A percentile compares a stretch with the other conserved stretches of the same genome.
Conservation (phyloP, 805 yeast species). For the Wickerhamomyces rabaulensis region DNA sequence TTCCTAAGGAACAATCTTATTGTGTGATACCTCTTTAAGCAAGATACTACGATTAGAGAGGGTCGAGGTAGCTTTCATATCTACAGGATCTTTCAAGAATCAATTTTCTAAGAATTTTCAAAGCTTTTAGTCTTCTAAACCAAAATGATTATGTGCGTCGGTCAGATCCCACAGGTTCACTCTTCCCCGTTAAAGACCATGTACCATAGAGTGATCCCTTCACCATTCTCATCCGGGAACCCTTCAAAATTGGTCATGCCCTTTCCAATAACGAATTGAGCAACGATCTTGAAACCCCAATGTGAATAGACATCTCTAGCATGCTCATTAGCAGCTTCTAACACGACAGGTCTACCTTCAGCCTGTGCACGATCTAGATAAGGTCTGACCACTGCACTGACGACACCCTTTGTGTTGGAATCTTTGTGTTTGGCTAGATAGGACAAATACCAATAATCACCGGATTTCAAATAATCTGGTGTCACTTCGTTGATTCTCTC, state of each 20-base stretch:
- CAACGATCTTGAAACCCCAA: conserved; percentile 15
- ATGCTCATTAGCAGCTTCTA: conserved; percentile 16
- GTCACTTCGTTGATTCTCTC: background rate
- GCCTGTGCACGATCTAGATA: conserved; percentile 11
- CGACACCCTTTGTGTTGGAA: conserved; percentile 9
- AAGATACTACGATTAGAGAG: too few relatives aligned
- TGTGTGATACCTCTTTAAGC: too few relatives aligned
- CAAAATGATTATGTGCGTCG: too few relatives aligned
- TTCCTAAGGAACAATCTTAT: too few relatives aligned
- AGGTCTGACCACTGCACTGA: conserved; percentile 17
- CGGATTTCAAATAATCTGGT: conserved; percentile 6
- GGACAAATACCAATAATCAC: conserved; percentile 14
- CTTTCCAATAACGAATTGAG: conserved; percentile 8
- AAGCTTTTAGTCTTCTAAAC: too few relatives aligned
- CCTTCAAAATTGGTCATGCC: conserved; percentile 10
- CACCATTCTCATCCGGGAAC: conserved; percentile 10
- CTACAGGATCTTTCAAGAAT: too few relatives aligned
- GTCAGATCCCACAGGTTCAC: background rate
- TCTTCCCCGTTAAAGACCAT: conserved; percentile 12
- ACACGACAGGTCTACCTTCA: conserved; percentile 12
- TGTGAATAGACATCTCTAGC: conserved; percentile 15
- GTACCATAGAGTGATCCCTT: conserved; percentile 10
- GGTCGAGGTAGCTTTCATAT: too few relatives aligned
- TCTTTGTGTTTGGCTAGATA: conserved; percentile 12
- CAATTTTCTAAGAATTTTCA: too few relatives aligned